These are phyloP conservation scores for Bryum argenteum DNA, from an alignment of 225 moss, liverwort and hornwort genomes.

Conservation along the genomic window DNA sequence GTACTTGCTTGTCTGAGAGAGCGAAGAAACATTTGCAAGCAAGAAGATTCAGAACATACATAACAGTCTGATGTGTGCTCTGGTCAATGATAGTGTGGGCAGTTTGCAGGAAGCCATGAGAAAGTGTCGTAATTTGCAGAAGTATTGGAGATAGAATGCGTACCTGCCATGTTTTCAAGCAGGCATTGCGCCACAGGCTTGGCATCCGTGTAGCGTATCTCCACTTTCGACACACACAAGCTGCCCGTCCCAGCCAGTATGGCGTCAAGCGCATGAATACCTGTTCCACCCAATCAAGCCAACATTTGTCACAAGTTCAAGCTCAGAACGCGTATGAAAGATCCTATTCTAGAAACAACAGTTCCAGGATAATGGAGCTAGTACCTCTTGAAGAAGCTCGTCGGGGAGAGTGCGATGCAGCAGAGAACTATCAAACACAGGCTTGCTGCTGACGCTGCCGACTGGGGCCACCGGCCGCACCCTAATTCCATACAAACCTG, in stretches of 20 bases:
- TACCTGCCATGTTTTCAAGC: conserved; percentile 97
- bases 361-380: not conserved
- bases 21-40: not conserved
- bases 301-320: conserved; percentile 8
- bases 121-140: not conserved
- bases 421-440: conserved; percentile 64
- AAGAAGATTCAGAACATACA: not conserved
- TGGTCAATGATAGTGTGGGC: not conserved
- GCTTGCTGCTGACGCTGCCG: conserved; percentile 86
- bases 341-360: not conserved
- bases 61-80: not conserved
- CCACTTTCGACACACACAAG: conserved; percentile 99
- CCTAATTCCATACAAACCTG: conserved; percentile 94
- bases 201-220: conserved; percentile 77
- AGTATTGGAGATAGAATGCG: conserved; percentile 21
- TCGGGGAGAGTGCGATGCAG: conserved; percentile 90
- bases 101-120: not conserved
- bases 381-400: conserved; percentile 94
- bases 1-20: not conserved
- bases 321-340: conserved; percentile 12
- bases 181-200: conserved; percentile 80
- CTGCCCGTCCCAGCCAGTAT: conserved; percentile 75
- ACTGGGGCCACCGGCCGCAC: conserved; percentile 91
- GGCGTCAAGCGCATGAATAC: conserved; percentile 78
- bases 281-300: conserved; percentile 47